These are phyloP conservation scores for Ophiorrhiza pumila DNA, from an alignment of 257 asterid species.

Conservation along the genomic window DNA sequence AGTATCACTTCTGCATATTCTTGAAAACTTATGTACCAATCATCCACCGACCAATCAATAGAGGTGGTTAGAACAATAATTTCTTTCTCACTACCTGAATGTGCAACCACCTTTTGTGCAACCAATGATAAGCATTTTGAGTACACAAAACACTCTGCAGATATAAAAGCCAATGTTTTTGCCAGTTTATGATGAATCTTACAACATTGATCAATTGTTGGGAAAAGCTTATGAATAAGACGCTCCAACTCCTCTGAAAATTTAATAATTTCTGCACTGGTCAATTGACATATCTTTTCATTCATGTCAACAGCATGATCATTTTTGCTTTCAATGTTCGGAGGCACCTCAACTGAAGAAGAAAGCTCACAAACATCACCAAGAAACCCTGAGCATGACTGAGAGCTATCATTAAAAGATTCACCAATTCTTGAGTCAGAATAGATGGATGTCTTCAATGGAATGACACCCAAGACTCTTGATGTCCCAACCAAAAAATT, in stretches of 20 bases:
- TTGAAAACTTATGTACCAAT: slow-evolving; percentile 60
- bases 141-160: slow-evolving; percentile 81
- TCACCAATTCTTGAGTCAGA: slow-evolving; percentile 41
- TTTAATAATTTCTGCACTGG: slow-evolving; percentile 43
- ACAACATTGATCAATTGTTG: slow-evolving; percentile 70
- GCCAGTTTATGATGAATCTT: slow-evolving; percentile 67
- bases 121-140: slow-evolving; percentile 48
- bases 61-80: slow-evolving; percentile 24
- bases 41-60: slow-evolving; percentile 31
- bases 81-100: slow-evolving; percentile 35
- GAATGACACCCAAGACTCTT: slow-evolving; percentile 62
- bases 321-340: slow-evolving; percentile 31
- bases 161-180: slow-evolving; percentile 49
- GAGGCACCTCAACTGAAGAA: slow-evolving; percentile 34
- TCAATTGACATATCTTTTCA: slow-evolving; percentile 40
- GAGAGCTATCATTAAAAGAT: slow-evolving; percentile 35
- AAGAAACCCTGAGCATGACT: slow-evolving; percentile 54
- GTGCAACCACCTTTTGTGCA: slow-evolving; percentile 33
- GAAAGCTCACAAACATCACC: slow-evolving; percentile 43
- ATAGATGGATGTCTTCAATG: slow-evolving; percentile 38
- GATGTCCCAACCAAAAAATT: slow-evolving; percentile 44
- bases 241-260: slow-evolving; percentile 49
- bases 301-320: slow-evolving; percentile 30
- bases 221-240: slow-evolving; percentile 57
- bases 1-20: slow-evolving; percentile 58